Conservation (phyloP, 179 eudicot genomes). For the Kewa caespitosa region DNA sequence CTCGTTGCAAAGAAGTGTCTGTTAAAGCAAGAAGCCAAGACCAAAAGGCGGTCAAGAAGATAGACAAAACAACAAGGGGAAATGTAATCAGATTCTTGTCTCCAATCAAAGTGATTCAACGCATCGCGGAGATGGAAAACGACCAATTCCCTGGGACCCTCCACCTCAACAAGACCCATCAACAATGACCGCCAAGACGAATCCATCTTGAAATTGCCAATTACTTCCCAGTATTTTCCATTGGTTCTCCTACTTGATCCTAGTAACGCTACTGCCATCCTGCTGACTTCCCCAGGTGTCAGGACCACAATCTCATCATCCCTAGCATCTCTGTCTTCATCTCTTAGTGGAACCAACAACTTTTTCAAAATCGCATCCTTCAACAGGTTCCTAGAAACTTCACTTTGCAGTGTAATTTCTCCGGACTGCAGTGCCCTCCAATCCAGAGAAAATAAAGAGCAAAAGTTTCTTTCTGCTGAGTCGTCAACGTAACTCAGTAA, state of each 20-base stretch:
- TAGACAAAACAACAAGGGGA: conserved; percentile 36
- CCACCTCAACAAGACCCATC: neutral
- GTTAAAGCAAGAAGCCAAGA: conserved; percentile 21
- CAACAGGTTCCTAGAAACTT: conserved; percentile 6
- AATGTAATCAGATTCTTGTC: conserved; percentile 1
- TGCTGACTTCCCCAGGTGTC: conserved; percentile 18
- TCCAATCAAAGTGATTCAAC: conserved; percentile 18
- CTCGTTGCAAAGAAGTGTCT: conserved; percentile 31
- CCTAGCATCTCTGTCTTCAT: neutral
- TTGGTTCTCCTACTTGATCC: conserved; percentile 15
- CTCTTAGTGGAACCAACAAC: neutral
- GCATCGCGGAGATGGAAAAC: conserved; percentile 22
- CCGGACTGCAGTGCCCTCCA: neutral
- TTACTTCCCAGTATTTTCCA: neutral
- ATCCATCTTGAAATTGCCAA: neutral
- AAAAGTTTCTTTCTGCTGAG: neutral
- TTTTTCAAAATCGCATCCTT: conserved; percentile 19
- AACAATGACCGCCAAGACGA: conserved; percentile 20
- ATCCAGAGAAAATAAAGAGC: conserved; percentile 12
- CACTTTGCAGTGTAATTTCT: neutral
- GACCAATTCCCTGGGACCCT: neutral
- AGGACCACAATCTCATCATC: no score
- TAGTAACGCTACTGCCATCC: conserved; percentile 19
- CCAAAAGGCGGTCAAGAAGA: conserved; percentile 35
- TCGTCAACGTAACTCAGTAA: neutral